phyloP scores from a whole-genome alignment of 225 moss, liverwort and hornwort genomes.

The Polytrichum commune region DNA sequence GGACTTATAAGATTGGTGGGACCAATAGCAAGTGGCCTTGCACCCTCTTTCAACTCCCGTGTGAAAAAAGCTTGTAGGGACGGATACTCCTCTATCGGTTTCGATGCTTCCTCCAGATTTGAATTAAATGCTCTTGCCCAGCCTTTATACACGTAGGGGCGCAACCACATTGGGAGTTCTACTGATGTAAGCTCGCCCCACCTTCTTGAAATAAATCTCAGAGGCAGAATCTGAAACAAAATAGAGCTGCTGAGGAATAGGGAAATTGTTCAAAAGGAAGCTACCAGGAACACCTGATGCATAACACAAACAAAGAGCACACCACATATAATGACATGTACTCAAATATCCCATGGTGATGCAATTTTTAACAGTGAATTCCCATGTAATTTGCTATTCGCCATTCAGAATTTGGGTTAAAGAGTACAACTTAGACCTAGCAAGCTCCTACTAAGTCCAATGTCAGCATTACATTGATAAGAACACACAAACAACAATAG shows the following conservation, averaged over 20 bases:
- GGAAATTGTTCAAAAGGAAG: too few species aligned
- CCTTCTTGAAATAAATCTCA: conserved; percentile 77
- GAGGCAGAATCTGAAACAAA: conserved; percentile 65
- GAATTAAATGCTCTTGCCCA: conserved; percentile 93
- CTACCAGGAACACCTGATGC: too few species aligned
- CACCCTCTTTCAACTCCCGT: conserved; percentile 77
- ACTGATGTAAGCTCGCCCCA: conserved; percentile 85
- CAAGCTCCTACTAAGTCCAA: too few species aligned
- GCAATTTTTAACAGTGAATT: too few species aligned
- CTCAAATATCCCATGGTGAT: too few species aligned
- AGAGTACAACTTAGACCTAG: too few species aligned
- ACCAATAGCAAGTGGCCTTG: conserved; percentile 69
- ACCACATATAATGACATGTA: too few species aligned
- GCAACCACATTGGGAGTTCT: conserved; percentile 85
- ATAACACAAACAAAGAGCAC: too few species aligned
- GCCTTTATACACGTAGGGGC: conserved; percentile 65
- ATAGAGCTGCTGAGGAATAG: neutral
- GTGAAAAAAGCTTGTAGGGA: conserved; percentile 85
- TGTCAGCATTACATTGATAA: too few species aligned
- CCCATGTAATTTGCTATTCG: too few species aligned
- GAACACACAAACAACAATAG: too few species aligned
- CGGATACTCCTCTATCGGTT: conserved; percentile 72
- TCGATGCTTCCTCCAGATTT: conserved; percentile 72
- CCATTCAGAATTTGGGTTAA: too few species aligned
- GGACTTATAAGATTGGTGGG: conserved; percentile 86